Conservation (phyloP, 345 rosid genomes). For the Hypericum perforatum region DNA sequence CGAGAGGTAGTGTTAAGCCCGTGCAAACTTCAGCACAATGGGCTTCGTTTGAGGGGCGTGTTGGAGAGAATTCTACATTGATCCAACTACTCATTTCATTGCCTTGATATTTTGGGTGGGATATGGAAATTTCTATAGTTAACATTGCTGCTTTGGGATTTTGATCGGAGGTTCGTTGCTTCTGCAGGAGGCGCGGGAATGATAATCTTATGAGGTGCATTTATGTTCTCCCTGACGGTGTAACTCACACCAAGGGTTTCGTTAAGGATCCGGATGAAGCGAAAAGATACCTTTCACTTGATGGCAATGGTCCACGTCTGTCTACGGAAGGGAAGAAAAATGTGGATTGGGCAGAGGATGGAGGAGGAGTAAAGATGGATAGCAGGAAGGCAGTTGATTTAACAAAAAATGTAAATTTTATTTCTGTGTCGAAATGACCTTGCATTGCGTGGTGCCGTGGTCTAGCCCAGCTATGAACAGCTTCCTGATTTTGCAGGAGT, state of each 20-base stretch:
- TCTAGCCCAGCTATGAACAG: background rate
- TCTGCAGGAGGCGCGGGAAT: constrained; percentile 43
- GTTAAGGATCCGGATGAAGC: constrained; percentile 66
- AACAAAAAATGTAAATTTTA: constrained; percentile 46
- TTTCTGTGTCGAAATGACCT: background rate
- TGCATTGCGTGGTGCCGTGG: background rate
- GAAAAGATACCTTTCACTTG: constrained; percentile 28
- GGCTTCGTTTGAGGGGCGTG: too few relatives aligned
- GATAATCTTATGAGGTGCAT: constrained; percentile 54
- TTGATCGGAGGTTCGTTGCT: too few relatives aligned
- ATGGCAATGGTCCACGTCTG: constrained; percentile 13
- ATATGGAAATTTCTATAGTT: too few relatives aligned
- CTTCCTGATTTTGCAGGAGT: constrained; percentile 51
- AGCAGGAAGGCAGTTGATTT: constrained; percentile 55
- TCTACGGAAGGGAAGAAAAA: constrained; percentile 16
- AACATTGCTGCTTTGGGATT: too few relatives aligned
- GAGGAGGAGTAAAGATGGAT: constrained; percentile 18
- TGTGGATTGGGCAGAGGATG: constrained; percentile 21
- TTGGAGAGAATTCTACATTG: too few relatives aligned
- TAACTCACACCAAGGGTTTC: constrained; percentile 68
- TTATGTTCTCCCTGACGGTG: constrained; percentile 83
- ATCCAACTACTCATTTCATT: too few relatives aligned
- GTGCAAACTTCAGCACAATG: too few relatives aligned
- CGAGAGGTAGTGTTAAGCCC: too few relatives aligned
- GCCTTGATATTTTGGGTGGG: constrained; percentile 2